Evolutionary conservation across 2,329 filamentous ascomycete genomes (phyloP), one percentile per base, ranked within the genome.

Genomic region (Exophiala bonariae): DNA sequence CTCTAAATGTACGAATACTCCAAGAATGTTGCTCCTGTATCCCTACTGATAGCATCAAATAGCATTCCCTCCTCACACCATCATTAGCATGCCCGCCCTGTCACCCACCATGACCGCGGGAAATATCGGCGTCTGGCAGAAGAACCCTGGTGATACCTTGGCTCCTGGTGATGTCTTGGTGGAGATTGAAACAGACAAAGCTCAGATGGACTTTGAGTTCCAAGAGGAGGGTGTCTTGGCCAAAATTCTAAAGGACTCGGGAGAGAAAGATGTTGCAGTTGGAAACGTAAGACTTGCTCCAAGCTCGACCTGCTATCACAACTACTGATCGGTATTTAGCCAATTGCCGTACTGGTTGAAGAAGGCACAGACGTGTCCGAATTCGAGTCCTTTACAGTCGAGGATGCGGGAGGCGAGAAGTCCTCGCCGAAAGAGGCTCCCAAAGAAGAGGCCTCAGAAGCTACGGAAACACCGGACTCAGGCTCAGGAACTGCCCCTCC

Each of bases 201-300:
- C 93, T 57, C 93, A 97, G 78, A 99, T 99, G 93, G 93, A 99
- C 78, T 97, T 99, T 70, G 93, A 99, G 74, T 97, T 95, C 75
- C 93, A 99, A 74, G 93, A 99, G 66, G 93, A 97, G 69, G 93
- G 92, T 77, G 81, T 95, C 52, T 80, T 99, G 60, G 92, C 93
- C 64, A 96, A 96, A 81, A 81, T 97, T 56, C 78, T 99, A 65
- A 93, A 90, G 76, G 87, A 96, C 36, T 85, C 86, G 51, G 95
- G 95, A 58, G 86, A 86, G 72, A 99, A 97, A 79, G 93, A 99
- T 69, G 77, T 99, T 54, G 71, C 92, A 22, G 90, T 99, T 63
- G 93, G 93, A 70, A 93, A 87, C 73, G 93, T 99, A 82, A 76
- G 89, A 83, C 43, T 62, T 55, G 42, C 49, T 11, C 26, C 11